phyloP scores from a whole-genome alignment of 331 rosid genomes.

The Erythrophleum ivorense region DNA sequence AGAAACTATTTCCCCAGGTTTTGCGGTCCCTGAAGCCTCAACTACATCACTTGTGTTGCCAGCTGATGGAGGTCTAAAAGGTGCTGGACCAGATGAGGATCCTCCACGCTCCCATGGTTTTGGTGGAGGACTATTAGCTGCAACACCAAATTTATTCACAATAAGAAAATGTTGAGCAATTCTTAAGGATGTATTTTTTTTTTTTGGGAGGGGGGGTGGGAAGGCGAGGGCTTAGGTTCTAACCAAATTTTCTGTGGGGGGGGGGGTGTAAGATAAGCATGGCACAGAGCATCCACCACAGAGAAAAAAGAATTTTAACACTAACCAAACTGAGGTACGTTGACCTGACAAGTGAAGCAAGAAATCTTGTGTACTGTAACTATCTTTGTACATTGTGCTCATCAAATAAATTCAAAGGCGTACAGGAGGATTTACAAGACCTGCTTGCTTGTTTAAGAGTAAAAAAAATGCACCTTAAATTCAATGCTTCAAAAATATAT shows the following conservation, averaged over 20 bases:
- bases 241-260: background rate
- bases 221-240: background rate
- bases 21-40: constrained; percentile 97
- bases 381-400: background rate
- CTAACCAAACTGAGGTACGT: background rate
- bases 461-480: no score
- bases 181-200: background rate
- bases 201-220: background rate
- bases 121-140: constrained; percentile 80
- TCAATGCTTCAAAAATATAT: no score
- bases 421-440: no score
- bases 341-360: background rate
- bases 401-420: background rate
- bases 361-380: background rate
- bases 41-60: constrained; percentile 92
- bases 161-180: constrained; percentile 8
- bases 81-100: constrained; percentile 82
- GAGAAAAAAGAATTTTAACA: background rate
- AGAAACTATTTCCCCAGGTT: constrained; percentile 91
- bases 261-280: background rate
- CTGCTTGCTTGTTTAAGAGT: no score
- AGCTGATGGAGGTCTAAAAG: constrained; percentile 84
- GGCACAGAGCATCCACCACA: constrained; percentile 3
- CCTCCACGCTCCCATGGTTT: constrained; percentile 96
- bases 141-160: constrained; percentile 39